A percentile compares a stretch with the other conserved stretches of the same genome.
Conservation (phyloP, 768 basidiomycete genomes). For the Solioccasus polychromus region DNA sequence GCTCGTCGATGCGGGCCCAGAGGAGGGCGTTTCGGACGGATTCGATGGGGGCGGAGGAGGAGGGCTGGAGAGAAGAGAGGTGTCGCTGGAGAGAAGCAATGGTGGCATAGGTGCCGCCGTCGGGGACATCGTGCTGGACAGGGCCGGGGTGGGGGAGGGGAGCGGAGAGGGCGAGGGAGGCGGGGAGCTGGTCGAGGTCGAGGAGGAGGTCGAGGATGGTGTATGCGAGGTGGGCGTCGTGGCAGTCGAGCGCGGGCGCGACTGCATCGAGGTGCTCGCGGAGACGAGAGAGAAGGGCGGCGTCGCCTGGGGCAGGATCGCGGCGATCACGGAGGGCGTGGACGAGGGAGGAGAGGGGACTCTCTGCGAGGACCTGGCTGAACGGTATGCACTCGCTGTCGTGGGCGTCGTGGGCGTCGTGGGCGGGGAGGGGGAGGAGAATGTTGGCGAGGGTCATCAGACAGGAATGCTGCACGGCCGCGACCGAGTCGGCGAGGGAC, state of each 20-base stretch:
- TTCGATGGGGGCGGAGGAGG: constrained; percentile 6
- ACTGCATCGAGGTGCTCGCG: constrained; percentile 49
- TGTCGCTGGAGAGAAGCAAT: constrained; percentile 66
- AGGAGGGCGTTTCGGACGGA: constrained; percentile 62
- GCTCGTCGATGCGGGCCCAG: constrained; percentile 72
- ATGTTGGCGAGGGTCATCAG: constrained; percentile 71
- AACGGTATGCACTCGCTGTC: constrained; percentile 8
- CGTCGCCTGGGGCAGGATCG: constrained; percentile 41
- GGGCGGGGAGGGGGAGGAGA: constrained; percentile 51
- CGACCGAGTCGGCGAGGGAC: constrained; percentile 48
- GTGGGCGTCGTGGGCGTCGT: constrained; percentile 60
- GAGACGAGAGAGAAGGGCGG: constrained; percentile 60
- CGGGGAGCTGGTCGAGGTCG: constrained; percentile 63
- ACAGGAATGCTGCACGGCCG: constrained; percentile 69
- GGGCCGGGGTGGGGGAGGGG: constrained; percentile 8
- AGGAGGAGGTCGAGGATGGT: constrained; percentile 67
- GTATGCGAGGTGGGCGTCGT: constrained; percentile 62
- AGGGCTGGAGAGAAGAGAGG: constrained; percentile 60
- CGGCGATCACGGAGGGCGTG: constrained; percentile 12
- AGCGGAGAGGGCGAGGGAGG: constrained; percentile 17
- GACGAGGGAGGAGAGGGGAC: constrained; percentile 19
- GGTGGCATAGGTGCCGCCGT: constrained; percentile 34
- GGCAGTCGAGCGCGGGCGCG: constrained; percentile 39
- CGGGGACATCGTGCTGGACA: constrained; percentile 2
- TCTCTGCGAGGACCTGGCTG: constrained; percentile 13